phyloP scores from a whole-genome alignment of 2,329 filamentous ascomycete species.

The Fusarium anthophilum region DNA sequence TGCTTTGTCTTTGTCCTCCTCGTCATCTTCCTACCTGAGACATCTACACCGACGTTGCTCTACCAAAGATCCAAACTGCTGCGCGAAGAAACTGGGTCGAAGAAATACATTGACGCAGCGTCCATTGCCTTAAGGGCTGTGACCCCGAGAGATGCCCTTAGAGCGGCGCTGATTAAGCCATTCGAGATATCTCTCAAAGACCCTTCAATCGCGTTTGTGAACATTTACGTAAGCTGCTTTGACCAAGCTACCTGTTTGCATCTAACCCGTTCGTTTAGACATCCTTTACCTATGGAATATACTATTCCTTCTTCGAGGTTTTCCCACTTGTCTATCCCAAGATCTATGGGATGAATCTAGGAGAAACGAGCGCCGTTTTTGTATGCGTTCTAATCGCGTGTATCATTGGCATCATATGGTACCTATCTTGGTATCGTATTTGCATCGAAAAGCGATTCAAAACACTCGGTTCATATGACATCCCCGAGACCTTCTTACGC shows the following conservation, averaged over 20 bases:
- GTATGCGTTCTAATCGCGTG: not conserved
- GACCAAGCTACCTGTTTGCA: not conserved
- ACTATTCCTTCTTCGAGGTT: not conserved
- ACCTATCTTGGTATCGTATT: not conserved
- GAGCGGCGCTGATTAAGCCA: not conserved
- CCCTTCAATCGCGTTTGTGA: not conserved
- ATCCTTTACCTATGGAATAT: not conserved
- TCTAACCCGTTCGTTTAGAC: not conserved
- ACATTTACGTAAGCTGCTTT: not conserved
- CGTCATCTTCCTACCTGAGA: not conserved
- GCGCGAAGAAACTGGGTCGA: not conserved
- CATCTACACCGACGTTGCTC: not conserved
- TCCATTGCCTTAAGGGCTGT: not conserved
- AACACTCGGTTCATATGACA: not conserved
- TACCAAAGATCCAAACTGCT: not conserved
- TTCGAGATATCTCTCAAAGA: not conserved
- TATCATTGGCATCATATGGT: not conserved
- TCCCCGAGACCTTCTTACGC: not conserved
- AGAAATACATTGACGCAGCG: not conserved
- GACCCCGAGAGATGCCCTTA: not conserved
- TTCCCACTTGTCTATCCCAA: not conserved
- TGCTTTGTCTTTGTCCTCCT: not conserved
- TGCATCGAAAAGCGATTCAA: not conserved
- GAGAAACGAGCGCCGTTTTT: not conserved
- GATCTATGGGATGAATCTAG: not conserved